These are phyloP conservation scores for Fusarium pseudonygamai DNA, from an alignment of 2,329 filamentous ascomycete genomes.

Conservation along the genomic window DNA sequence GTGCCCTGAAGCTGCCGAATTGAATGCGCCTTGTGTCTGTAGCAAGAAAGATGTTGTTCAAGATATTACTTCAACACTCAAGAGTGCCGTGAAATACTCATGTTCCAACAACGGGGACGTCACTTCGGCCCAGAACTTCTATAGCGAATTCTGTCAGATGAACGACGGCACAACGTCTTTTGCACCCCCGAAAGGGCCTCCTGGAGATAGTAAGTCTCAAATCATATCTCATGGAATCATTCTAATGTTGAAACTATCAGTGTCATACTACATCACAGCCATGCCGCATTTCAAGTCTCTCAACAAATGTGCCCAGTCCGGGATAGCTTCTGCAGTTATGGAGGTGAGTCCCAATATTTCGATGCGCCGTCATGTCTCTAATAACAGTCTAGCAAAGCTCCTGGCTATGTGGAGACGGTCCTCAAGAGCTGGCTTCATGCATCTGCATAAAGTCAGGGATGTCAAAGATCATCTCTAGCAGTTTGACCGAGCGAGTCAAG, in stretches of 20 bases:
- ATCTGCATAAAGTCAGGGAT: constrained; percentile 61
- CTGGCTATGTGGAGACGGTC: constrained; percentile 56
- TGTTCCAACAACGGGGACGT: constrained; percentile 59
- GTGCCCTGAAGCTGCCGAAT: constrained; percentile 52
- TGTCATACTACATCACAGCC: constrained; percentile 65
- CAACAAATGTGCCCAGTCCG: constrained; percentile 55
- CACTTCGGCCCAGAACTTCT: constrained; percentile 60
- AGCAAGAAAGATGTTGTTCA: constrained; percentile 59
- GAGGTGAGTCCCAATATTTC: constrained; percentile 45
- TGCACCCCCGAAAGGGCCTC: constrained; percentile 55
- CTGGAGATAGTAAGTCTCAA: constrained; percentile 59
- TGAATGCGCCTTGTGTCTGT: constrained; percentile 63
- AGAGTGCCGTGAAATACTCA: constrained; percentile 52
- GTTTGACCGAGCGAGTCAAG: constrained; percentile 56
- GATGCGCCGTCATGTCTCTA: neutral
- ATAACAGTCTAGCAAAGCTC: constrained; percentile 42
- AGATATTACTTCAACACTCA: constrained; percentile 54
- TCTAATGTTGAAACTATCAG: constrained; percentile 39
- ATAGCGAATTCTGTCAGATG: constrained; percentile 62
- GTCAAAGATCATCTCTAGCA: constrained; percentile 53
- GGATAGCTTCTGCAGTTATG: constrained; percentile 54
- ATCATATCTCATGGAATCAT: fast-evolving
- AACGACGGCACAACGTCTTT: constrained; percentile 60
- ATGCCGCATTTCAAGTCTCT: constrained; percentile 58
- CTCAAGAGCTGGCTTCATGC: constrained; percentile 62